Percentiles rank a stretch among this genome's conserved stretches.
Evolutionary conservation across 1,284 basidiomycete genomes (phyloP).

Genomic region (Tilletia indica): DNA sequence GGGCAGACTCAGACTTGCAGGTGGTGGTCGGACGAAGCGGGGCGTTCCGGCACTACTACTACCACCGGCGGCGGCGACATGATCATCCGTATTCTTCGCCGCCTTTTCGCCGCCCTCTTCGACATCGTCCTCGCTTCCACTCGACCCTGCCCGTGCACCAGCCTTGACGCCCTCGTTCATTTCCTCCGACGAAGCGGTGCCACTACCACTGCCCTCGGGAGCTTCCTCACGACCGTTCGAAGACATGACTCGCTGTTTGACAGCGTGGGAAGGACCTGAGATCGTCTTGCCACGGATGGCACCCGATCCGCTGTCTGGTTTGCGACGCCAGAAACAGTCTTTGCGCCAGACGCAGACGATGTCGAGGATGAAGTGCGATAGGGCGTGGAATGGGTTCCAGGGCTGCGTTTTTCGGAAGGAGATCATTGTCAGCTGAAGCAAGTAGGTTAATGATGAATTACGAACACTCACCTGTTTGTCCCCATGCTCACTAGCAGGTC

Average conservation of each 20-base stretch:
- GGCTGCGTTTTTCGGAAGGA: slow-evolving; percentile 7
- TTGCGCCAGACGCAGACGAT: slow-evolving; percentile 39
- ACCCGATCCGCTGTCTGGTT: not conserved
- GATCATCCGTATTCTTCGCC: not conserved
- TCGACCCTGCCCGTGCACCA: not conserved
- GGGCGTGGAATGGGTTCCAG: slow-evolving; percentile 42
- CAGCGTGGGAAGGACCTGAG: slow-evolving; percentile 10
- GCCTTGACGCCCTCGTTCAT: too few relatives aligned
- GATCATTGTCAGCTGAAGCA: not conserved
- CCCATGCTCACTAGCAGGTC: not conserved
- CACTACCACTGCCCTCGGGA: too few relatives aligned
- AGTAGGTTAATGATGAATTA: not conserved
- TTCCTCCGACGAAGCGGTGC: not conserved
- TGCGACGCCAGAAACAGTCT: slow-evolving; percentile 42
- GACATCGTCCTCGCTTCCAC: not conserved
- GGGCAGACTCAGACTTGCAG: not conserved
- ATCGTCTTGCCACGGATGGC: slow-evolving; percentile 2
- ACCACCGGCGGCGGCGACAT: too few relatives aligned
- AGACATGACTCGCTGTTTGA: slow-evolving; percentile 3
- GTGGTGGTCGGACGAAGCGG: not conserved
- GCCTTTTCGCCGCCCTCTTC: not conserved
- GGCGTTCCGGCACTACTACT: not conserved
- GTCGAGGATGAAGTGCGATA: slow-evolving; percentile 25
- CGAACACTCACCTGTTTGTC: slow-evolving; percentile 18
- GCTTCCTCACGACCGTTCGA: not conserved